phyloP scores from a whole-genome alignment of 495 filamentous ascomycete genomes.

The Penicillium robsamsonii region DNA sequence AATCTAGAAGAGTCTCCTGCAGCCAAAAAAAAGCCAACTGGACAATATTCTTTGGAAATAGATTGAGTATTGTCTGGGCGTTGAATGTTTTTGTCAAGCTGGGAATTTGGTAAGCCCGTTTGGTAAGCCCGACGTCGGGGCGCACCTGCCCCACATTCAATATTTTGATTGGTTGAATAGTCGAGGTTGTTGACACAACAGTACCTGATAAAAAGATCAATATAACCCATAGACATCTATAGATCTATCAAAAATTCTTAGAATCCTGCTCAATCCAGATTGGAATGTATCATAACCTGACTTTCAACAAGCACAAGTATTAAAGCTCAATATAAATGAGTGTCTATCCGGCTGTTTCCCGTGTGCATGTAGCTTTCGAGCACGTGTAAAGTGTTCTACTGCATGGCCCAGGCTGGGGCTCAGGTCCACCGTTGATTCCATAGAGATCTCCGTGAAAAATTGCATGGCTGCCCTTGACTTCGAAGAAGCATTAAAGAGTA shows the following conservation, averaged over 20 bases:
- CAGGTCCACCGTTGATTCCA: conserved; percentile 54
- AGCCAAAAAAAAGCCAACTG: background rate
- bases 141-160: background rate
- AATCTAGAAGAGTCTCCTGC: background rate
- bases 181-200: too few relatives aligned
- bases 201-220: too few relatives aligned
- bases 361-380: conserved; percentile 67
- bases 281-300: background rate
- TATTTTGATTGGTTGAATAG: too few relatives aligned
- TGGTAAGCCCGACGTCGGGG: background rate
- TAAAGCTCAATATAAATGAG: background rate
- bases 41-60: background rate
- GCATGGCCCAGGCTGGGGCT: conserved; percentile 46
- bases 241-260: background rate
- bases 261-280: background rate
- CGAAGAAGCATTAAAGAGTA: conserved; percentile 71
- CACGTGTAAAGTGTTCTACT: conserved; percentile 57
- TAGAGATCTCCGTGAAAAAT: conserved; percentile 75
- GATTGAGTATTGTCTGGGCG: background rate
- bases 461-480: conserved; percentile 61
- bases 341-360: conserved; percentile 48
- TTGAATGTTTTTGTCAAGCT: background rate
- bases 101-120: background rate
- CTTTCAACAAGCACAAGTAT: background rate
- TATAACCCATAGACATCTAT: too few relatives aligned